Conservation (phyloP, 345 rosid genomes). For the Anastatica hierochuntica region DNA sequence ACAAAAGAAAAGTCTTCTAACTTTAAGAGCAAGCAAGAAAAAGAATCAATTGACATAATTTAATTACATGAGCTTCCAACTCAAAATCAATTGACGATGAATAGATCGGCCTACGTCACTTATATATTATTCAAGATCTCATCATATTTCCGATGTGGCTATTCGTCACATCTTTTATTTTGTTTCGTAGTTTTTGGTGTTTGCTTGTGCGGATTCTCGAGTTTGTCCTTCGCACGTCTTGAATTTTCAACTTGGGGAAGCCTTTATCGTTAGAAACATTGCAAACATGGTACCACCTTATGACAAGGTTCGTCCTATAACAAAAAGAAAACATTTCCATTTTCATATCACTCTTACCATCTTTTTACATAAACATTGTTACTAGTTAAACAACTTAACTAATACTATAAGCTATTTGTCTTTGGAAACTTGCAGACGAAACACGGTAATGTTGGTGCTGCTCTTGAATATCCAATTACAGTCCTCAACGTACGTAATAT, state of each 20-base stretch:
- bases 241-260: constrained; percentile 93
- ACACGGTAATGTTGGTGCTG: constrained; percentile 72
- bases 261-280: constrained; percentile 89
- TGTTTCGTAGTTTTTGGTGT: constrained; percentile 67
- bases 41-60: no score
- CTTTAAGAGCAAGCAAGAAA: constrained; percentile 7
- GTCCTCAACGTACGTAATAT: constrained; percentile 60
- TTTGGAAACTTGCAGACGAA: constrained; percentile 40
- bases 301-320: constrained; percentile 37
- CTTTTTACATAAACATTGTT: neutral
- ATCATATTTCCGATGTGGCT: no score
- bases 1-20: neutral
- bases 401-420: constrained; percentile 1
- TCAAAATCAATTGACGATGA: no score
- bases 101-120: no score
- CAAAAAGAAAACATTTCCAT: neutral
- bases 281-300: constrained; percentile 94
- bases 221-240: constrained; percentile 91
- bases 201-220: constrained; percentile 96
- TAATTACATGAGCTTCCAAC: no score
- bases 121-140: no score
- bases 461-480: constrained; percentile 90
- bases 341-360: neutral
- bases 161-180: no score
- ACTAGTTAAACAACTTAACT: neutral